Evolutionary conservation across 108 stramenopile genomes (phyloP).

Genomic region (Nitzschia sp.): DNA sequence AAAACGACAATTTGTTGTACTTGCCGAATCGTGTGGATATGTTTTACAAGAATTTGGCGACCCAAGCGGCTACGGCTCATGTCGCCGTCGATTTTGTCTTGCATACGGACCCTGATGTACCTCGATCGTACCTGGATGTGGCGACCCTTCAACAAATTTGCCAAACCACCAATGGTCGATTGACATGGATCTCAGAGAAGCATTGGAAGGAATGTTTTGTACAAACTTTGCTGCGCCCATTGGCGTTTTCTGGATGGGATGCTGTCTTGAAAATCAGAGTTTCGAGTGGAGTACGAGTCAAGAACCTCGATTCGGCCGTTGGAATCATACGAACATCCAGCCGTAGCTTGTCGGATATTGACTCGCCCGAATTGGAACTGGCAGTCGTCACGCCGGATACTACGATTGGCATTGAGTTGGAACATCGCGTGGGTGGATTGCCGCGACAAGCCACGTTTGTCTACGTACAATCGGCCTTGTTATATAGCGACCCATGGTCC

Average conservation of each 20-base stretch:
- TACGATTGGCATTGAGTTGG: conserved; percentile 64
- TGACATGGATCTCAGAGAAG: conserved; percentile 58
- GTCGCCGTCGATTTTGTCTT: conserved; percentile 73
- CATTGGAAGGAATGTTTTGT: conserved; percentile 51
- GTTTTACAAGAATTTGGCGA: conserved; percentile 63
- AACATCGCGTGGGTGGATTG: conserved; percentile 79
- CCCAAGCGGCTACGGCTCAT: conserved; percentile 47
- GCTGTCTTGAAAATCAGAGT: conserved; percentile 83
- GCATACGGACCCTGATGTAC: conserved; percentile 45
- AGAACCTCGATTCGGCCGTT: background rate
- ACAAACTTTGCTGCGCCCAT: conserved; percentile 52
- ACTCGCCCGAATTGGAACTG: conserved; percentile 66
- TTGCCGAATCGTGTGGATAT: conserved; percentile 32
- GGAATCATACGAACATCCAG: background rate
- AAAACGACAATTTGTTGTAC: conserved; percentile 41
- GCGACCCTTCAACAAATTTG: conserved; percentile 77
- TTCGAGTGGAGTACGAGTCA: conserved; percentile 68
- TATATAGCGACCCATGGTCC: conserved; percentile 72
- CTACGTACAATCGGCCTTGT: conserved; percentile 76
- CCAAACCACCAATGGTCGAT: conserved; percentile 64
- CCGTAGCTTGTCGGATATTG: conserved; percentile 7
- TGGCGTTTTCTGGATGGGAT: conserved; percentile 49
- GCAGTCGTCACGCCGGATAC: conserved; percentile 61
- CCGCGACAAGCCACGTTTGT: conserved; percentile 45
- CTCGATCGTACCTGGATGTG: conserved; percentile 65